Conservation (phyloP, 352 stramenopile genomes). For the Achlya hypogyna region DNA sequence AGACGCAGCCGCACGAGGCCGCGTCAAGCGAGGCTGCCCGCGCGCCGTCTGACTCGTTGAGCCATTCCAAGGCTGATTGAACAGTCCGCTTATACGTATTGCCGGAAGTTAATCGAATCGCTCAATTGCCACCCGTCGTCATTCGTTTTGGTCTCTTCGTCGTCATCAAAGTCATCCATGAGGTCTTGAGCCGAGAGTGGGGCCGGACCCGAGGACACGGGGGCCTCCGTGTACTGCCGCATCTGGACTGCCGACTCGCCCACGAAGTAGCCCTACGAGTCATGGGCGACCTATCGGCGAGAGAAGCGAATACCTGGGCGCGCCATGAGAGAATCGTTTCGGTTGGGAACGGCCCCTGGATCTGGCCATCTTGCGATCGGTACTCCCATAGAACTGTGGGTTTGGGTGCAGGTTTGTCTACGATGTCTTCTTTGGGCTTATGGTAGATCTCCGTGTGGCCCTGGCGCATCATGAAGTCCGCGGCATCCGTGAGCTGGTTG, state of each 20-base stretch:
- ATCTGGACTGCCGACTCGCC: slow-evolving; percentile 67
- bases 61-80: neutral
- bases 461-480: slow-evolving; percentile 65
- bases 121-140: slow-evolving; percentile 47
- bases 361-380: slow-evolving; percentile 50
- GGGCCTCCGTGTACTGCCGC: slow-evolving; percentile 23
- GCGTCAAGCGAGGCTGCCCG: neutral
- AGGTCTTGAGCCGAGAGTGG: slow-evolving; percentile 52
- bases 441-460: slow-evolving; percentile 75
- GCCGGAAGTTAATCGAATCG: slow-evolving; percentile 62
- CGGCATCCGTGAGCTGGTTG: slow-evolving; percentile 64
- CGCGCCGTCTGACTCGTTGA: neutral
- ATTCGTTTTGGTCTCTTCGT: slow-evolving; percentile 32
- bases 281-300: neutral
- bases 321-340: slow-evolving; percentile 69
- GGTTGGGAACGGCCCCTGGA: slow-evolving; percentile 67
- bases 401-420: slow-evolving; percentile 30
- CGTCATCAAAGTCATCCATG: slow-evolving; percentile 80
- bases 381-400: slow-evolving; percentile 62
- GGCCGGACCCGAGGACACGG: slow-evolving; percentile 21
- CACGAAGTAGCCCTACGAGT: slow-evolving; percentile 59
- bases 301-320: slow-evolving; percentile 35
- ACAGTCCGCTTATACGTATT: slow-evolving; percentile 23
- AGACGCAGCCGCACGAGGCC: neutral
- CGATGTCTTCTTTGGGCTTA: slow-evolving; percentile 74